A percentile compares a stretch with the other conserved stretches of the same genome.
Evolutionary conservation across 257 asterid genomes (phyloP).

Genomic region (Misopates orontium): DNA sequence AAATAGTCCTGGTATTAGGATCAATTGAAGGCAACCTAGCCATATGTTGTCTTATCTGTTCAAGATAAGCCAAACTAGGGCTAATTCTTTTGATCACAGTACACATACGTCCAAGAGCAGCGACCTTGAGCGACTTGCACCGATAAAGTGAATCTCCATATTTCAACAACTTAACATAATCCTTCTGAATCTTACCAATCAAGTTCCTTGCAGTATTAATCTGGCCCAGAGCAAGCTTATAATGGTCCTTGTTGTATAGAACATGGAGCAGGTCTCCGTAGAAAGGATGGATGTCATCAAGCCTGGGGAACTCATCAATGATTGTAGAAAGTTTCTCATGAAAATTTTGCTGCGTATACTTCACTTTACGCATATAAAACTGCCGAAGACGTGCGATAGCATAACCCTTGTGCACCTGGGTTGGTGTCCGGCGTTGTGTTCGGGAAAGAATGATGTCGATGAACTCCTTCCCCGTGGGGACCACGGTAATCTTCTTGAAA

Average conservation of each 20-base stretch:
- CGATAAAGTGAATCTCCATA: conserved; percentile 92
- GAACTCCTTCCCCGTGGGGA: conserved; percentile 87
- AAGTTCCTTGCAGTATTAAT: conserved; percentile 86
- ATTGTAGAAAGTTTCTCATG: conserved; percentile 85
- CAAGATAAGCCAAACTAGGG: conserved; percentile 97
- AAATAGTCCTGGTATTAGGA: conserved; percentile 90
- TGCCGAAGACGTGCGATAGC: conserved; percentile 86
- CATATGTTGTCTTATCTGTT: conserved; percentile 97
- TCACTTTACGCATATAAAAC: conserved; percentile 96
- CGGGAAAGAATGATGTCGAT: conserved; percentile 89
- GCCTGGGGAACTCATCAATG: conserved; percentile 91
- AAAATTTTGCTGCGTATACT: conserved; percentile 78
- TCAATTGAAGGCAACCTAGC: conserved; percentile 93
- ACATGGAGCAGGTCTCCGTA: conserved; percentile 93
- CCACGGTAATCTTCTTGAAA: conserved; percentile 90
- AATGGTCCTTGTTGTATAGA: conserved; percentile 92
- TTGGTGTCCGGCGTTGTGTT: conserved; percentile 92
- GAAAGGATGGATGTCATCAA: conserved; percentile 92
- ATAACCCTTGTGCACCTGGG: conserved; percentile 97
- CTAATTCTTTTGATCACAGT: conserved; percentile 78
- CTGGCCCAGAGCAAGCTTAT: conserved; percentile 97
- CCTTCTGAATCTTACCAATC: conserved; percentile 78
- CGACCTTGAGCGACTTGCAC: conserved; percentile 86
- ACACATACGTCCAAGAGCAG: conserved; percentile 96
- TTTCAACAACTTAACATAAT: conserved; percentile 77